phyloP scores from a whole-genome alignment of 2,329 filamentous ascomycete species.

The Coleophoma eucalyptorum region DNA sequence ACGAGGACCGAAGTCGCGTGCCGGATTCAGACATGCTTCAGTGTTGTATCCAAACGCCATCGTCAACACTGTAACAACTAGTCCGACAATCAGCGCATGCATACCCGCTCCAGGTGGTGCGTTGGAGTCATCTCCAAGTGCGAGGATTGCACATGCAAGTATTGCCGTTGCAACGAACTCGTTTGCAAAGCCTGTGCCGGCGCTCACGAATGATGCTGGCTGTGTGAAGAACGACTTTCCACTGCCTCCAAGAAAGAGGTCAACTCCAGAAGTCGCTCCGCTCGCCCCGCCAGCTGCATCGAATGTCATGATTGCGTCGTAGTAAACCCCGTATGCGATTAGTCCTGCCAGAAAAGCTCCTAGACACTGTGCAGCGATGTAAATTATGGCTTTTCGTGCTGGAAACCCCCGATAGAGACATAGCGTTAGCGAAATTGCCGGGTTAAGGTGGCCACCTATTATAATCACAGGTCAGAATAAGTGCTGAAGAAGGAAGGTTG shows the following conservation, averaged over 20 bases:
- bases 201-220: conserved; percentile 3
- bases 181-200: conserved; percentile 35
- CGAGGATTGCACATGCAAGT: conserved; percentile 34
- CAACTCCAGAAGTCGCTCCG: neutral
- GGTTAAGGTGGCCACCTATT: conserved; percentile 11
- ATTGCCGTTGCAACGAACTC: conserved; percentile 38
- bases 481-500: too few species aligned
- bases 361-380: conserved; percentile 11
- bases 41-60: conserved; percentile 38
- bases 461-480: too few species aligned
- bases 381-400: conserved; percentile 9
- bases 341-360: conserved; percentile 11
- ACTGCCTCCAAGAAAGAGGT: conserved; percentile 1
- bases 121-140: conserved; percentile 37
- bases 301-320: conserved; percentile 7
- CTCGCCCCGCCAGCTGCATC: conserved; percentile 1
- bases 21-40: conserved; percentile 40
- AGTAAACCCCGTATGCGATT: conserved; percentile 8
- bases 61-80: conserved; percentile 29
- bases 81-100: conserved; percentile 41
- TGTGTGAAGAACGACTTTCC: conserved; percentile 5
- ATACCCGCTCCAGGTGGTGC: conserved; percentile 41
- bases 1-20: conserved; percentile 42
- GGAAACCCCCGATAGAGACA: conserved; percentile 14
- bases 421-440: conserved; percentile 10